Percentiles rank a stretch among this genome's conserved stretches.
phyloP scores from a whole-genome alignment of 352 stramenopile genomes.

The Detonula confervacea region DNA sequence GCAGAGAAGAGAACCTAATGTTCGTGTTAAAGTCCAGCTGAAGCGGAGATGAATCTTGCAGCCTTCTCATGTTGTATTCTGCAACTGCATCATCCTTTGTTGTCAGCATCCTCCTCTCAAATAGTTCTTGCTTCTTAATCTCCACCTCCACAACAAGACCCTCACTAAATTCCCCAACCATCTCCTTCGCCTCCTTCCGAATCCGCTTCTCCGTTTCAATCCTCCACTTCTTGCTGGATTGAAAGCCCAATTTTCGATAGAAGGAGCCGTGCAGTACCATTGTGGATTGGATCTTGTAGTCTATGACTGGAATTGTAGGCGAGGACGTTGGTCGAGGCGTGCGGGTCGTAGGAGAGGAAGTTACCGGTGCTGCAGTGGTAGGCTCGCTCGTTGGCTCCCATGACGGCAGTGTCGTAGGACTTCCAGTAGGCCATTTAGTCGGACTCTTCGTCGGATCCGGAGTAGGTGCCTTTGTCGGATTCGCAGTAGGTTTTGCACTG shows the following conservation, averaged over 20 bases:
- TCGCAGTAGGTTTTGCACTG: not conserved
- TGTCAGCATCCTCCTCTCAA: not conserved
- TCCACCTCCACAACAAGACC: not conserved
- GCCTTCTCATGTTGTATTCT: not conserved
- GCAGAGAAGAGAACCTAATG: conserved; percentile 19
- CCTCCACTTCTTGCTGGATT: not conserved
- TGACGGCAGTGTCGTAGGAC: not conserved
- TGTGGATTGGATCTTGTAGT: not conserved
- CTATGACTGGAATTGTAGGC: not conserved
- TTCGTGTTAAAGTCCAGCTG: conserved; percentile 14
- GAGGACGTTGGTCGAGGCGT: too few species aligned
- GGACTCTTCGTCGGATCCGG: not conserved
- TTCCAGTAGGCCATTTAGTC: not conserved
- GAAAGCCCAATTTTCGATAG: not conserved
- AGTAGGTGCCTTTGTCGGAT: not conserved
- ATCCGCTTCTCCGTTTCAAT: not conserved
- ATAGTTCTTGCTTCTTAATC: not conserved
- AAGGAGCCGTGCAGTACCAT: not conserved
- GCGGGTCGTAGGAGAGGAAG: too few species aligned
- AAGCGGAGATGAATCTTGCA: not conserved
- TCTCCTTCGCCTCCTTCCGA: not conserved
- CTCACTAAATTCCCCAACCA: not conserved
- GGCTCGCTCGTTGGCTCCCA: too few species aligned
- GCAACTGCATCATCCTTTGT: not conserved
- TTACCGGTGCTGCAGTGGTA: too few species aligned